Percentiles rank a stretch among this genome's conserved stretches.
These are phyloP conservation scores for Trametes elegans DNA, from an alignment of 768 basidiomycete species.

Conservation along the genomic window DNA sequence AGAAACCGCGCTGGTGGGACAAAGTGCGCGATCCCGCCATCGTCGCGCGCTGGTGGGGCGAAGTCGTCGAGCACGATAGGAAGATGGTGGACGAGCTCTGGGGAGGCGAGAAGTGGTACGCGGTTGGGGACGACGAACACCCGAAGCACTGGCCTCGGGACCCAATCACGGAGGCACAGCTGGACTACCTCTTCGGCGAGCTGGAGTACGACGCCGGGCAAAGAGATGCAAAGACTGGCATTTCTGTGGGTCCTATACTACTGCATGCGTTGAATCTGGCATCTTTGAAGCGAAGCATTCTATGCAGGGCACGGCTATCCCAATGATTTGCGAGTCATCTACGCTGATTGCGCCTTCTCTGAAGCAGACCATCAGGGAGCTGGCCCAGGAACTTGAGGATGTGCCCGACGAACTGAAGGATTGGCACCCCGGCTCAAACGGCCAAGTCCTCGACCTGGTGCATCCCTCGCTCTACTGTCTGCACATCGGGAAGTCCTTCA, in stretches of 20 bases:
- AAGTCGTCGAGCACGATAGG: slow-evolving; percentile 15
- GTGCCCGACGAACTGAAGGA: slow-evolving; percentile 37
- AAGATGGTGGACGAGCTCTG: slow-evolving; percentile 3
- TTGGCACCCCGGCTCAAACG: slow-evolving; percentile 46
- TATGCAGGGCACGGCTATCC: not conserved
- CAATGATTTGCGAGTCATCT: slow-evolving; percentile 3
- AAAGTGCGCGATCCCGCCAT: slow-evolving; percentile 16
- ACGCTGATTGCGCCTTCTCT: not conserved
- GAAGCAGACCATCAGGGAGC: not conserved
- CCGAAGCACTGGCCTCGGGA: slow-evolving; percentile 17
- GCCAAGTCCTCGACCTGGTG: slow-evolving; percentile 44
- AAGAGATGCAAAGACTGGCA: slow-evolving; percentile 13
- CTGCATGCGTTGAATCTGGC: no score
- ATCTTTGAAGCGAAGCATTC: no score
- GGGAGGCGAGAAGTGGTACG: not conserved
- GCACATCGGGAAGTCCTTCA: slow-evolving; percentile 3
- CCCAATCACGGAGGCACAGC: slow-evolving; percentile 8
- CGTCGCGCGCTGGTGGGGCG: slow-evolving; percentile 8
- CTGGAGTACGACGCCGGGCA: slow-evolving; percentile 1
- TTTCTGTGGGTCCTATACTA: not conserved
- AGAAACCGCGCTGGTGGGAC: slow-evolving; percentile 19
- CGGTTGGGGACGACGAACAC: not conserved
- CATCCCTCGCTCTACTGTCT: slow-evolving; percentile 45
- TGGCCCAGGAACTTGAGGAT: slow-evolving; percentile 32
- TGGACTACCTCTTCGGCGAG: slow-evolving; percentile 14